These are phyloP conservation scores for Psilocybe sp. DNA, from an alignment of 768 basidiomycete genomes.

Conservation along the genomic window DNA sequence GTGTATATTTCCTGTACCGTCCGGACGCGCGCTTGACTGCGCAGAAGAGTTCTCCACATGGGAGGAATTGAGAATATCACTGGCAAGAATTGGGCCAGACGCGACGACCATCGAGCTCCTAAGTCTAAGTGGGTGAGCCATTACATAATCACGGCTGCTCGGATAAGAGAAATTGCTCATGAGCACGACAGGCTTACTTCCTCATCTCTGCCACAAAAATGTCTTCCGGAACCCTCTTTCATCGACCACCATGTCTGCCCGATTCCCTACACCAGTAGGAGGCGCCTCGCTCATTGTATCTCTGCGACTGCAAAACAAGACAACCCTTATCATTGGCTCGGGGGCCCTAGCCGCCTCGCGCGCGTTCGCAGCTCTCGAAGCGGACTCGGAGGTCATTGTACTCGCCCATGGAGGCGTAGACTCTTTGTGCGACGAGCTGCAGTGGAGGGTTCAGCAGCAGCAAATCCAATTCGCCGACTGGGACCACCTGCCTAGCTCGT, in stretches of 20 bases:
- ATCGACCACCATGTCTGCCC: conserved; percentile 9
- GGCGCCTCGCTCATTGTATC: conserved; percentile 82
- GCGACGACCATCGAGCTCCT: too few species aligned
- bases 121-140: too few species aligned
- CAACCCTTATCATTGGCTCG: conserved; percentile 72
- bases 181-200: conserved; percentile 9
- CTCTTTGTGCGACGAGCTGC: conserved; percentile 67
- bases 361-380: conserved; percentile 78
- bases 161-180: conserved; percentile 17
- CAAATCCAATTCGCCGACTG: conserved; percentile 63
- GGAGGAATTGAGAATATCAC: too few species aligned
- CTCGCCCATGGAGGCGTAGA: conserved; percentile 46
- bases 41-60: too few species aligned
- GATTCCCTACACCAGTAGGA: conserved; percentile 14
- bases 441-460: conserved; percentile 52
- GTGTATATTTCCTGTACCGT: too few species aligned
- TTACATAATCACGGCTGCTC: too few species aligned
- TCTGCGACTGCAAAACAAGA: conserved; percentile 55
- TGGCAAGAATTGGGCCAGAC: too few species aligned
- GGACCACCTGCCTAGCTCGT: conserved; percentile 39
- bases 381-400: conserved; percentile 70
- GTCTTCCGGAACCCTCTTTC: neutral
- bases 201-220: neutral
- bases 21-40: too few species aligned
- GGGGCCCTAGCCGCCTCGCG: conserved; percentile 82